Evolutionary conservation across 306 rosid species (phyloP).

Genomic region (Castanospermum australe): DNA sequence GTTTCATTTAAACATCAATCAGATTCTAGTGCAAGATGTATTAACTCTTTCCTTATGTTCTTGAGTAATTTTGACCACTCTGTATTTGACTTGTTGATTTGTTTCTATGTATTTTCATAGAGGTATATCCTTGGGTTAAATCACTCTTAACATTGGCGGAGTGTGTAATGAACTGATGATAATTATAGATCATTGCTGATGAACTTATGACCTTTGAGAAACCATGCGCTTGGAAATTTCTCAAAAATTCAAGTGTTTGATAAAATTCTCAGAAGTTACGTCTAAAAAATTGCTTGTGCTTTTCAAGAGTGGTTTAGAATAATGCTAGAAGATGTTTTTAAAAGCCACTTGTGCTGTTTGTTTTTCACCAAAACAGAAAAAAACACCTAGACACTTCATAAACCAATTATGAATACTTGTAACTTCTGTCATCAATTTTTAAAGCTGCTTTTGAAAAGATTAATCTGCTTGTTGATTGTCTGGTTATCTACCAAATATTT

Average conservation of each 20-base stretch:
- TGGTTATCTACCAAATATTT: slow-evolving; percentile 12
- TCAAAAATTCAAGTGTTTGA: background rate
- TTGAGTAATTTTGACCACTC: background rate
- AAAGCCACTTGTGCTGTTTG: background rate
- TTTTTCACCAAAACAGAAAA: background rate
- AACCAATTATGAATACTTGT: background rate
- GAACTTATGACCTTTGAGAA: background rate
- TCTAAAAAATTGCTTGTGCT: background rate
- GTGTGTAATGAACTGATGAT: slow-evolving; percentile 5
- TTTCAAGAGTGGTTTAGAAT: background rate
- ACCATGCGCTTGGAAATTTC: background rate
- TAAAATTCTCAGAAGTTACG: background rate
- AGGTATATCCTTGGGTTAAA: slow-evolving; percentile 3
- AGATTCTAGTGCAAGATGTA: slow-evolving; percentile 15
- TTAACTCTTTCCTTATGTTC: background rate
- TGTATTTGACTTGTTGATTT: background rate
- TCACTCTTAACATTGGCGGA: background rate
- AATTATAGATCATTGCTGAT: background rate
- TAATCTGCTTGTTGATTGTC: slow-evolving; percentile 6
- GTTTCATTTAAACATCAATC: background rate
- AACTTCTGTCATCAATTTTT: background rate
- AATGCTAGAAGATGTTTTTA: background rate
- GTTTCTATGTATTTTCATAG: slow-evolving; percentile 12
- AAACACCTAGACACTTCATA: background rate
- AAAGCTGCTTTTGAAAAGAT: background rate